Conservation (phyloP, 371 early-diverging fungal genomes). For the Mortierella sp. region DNA sequence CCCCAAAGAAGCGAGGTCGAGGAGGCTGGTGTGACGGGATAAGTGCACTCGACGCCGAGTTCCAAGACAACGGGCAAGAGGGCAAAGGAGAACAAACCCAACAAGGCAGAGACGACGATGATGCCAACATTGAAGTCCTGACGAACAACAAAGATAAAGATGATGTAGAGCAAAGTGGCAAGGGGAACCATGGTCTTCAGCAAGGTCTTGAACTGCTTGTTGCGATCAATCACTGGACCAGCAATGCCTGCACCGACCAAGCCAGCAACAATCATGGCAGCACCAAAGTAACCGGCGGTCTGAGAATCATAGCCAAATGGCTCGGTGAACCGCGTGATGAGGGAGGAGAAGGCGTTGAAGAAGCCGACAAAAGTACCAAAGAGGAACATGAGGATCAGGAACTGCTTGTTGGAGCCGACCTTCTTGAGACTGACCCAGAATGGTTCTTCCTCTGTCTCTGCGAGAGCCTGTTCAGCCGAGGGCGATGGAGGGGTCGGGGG, state of each 20-base stretch:
- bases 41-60: conserved; percentile 65
- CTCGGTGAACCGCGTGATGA: conserved; percentile 66
- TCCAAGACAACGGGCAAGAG: conserved; percentile 66
- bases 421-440: conserved; percentile 59
- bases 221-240: conserved; percentile 63
- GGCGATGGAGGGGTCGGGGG: conserved; percentile 64
- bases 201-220: conserved; percentile 61
- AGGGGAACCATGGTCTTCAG: conserved; percentile 60
- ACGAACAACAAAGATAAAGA: conserved; percentile 61
- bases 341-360: conserved; percentile 71
- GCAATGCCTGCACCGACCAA: conserved; percentile 63
- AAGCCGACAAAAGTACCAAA: conserved; percentile 71
- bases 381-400: conserved; percentile 63
- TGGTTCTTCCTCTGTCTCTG: conserved; percentile 43
- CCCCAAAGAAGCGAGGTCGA: conserved; percentile 63
- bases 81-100: conserved; percentile 61
- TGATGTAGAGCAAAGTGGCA: conserved; percentile 58
- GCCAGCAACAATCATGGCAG: conserved; percentile 66
- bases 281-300: conserved; percentile 68
- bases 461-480: conserved; percentile 45
- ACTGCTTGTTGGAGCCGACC: conserved; percentile 63
- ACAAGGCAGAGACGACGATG: conserved; percentile 57
- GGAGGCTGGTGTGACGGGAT: conserved; percentile 64
- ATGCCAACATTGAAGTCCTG: conserved; percentile 58
- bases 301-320: conserved; percentile 73